These are phyloP conservation scores for Fusarium sp. DNA, from an alignment of 2,329 filamentous ascomycete species.

Conservation along the genomic window DNA sequence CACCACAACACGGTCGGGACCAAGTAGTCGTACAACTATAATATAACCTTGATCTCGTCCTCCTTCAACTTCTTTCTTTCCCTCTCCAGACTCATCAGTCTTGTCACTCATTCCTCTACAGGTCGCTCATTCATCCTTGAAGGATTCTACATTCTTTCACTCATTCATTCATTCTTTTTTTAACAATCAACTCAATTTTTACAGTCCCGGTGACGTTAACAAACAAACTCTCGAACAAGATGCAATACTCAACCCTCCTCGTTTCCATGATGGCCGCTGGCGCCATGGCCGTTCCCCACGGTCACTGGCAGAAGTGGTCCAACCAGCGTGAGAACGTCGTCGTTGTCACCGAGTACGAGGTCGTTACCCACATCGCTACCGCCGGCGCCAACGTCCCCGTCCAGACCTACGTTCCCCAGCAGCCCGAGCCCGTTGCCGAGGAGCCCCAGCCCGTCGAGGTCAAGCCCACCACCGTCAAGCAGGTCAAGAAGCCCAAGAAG, in stretches of 20 bases:
- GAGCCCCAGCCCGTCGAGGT: constrained; percentile 9
- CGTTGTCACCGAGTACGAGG: constrained; percentile 30
- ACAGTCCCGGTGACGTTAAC: constrained; percentile 42
- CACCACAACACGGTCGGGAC: constrained; percentile 29
- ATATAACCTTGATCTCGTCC: constrained; percentile 38
- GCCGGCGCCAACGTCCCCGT: constrained; percentile 13
- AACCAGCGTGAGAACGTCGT: constrained; percentile 20
- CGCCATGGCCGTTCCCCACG: constrained; percentile 38
- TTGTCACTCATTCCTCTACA: constrained; percentile 38
- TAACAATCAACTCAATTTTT: constrained; percentile 11
- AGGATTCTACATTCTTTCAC: constrained; percentile 39
- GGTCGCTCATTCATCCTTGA: constrained; percentile 40
- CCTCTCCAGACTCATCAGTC: constrained; percentile 38
- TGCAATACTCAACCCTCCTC: constrained; percentile 42
- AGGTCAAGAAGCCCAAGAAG: not conserved
- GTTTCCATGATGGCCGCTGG: constrained; percentile 34
- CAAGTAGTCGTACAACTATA: constrained; percentile 34
- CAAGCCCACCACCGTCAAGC: not conserved
- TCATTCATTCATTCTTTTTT: constrained; percentile 18
- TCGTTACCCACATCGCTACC: constrained; percentile 36
- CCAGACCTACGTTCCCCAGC: constrained; percentile 14
- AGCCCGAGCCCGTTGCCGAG: constrained; percentile 15
- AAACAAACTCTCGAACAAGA: constrained; percentile 33
- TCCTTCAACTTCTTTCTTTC: constrained; percentile 12
- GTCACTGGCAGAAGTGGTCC: not conserved